Evolutionary conservation across 176 grass and related monocot genomes (phyloP), one percentile per base, ranked within the genome.

Genomic region (Puccinellia tenuiflora): DNA sequence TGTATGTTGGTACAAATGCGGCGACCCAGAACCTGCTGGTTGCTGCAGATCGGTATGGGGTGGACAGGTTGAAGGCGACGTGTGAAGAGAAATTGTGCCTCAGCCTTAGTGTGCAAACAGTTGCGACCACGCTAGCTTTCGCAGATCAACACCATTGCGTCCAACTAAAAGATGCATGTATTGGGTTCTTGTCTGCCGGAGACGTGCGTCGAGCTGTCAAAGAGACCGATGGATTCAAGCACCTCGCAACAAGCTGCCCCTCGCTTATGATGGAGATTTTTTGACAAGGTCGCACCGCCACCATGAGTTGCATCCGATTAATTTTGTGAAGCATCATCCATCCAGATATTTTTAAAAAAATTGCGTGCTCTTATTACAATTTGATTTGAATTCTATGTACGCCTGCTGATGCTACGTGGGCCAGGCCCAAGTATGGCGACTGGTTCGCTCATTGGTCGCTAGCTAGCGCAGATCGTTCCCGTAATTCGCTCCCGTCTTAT

Each of bases 21-120:
- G 40, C 84, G 6, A 79, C 59, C 21, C 80, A 82, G 16, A 73
- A 90, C 43, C 11, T 90, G 74, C 37, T 86, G 1, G 79, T 79
- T 24, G 84, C 84, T 4, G 88, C 84, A 0, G 84, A 90, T 54
- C 43, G 75, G 4, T 86, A 90, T 28, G 79, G 79, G 51, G 18
- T 86, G 21, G 79, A 83, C n/a, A 86, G 84, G 65, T 18, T 90
- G 0, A 86, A 77, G 39, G 10, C 83, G 43, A 18, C 83, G 10
- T 90, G 88, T 42, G 84, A 90, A 54, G 70, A 46, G 7, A 66
- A 67, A 47, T 31, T 90, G 9, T 59, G 79, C 9, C 26, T 68
- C 21, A n/a, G 34, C 46, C 38, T 90, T 46, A 65, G 37, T 47
- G 79, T 82, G 3, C 64, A 73, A 4, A 86, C 79, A 9, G 65